Evolutionary conservation across 495 filamentous ascomycete genomes (phyloP), one percentile per base, ranked within the genome.

Genomic region (Diplogelasinospora grovesii): DNA sequence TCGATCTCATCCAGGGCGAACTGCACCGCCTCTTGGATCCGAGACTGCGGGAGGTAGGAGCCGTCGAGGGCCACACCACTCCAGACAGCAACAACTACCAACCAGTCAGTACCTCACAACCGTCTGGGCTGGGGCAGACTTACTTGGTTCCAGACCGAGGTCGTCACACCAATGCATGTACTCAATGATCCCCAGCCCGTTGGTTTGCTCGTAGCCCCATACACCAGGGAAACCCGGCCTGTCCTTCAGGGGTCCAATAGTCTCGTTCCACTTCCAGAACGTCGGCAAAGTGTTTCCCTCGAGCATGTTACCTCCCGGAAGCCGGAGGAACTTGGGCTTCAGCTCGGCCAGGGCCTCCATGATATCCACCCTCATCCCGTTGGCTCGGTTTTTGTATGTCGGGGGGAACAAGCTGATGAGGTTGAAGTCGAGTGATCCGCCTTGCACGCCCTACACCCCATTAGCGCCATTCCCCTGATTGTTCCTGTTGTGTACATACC

Each of bases 111-210:
- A 13, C 4, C n/a, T n/a, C n/a, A n/a, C n/a, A n/a, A n/a, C n/a
- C n/a, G 5, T 1, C 15, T 27, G 23, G 18, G 19, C n/a, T n/a
- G n/a, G n/a, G n/a, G n/a, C n/a, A n/a, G 20, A 34, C 60, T 48
- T 27, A 65, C 62, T 56, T 1, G 77, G 66, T 22, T 73, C 71
- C 50, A 81, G 65, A 14, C 63, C 61, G 55, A 82, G 68, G 42
- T 85, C 80, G 46, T 82, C 74, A 24, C 71, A 74, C 74, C 79
- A 84, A 52, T 78, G 62, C 27, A 85, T 66, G 53, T 82, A 85
- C 49, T 84, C 82, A 24, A 76, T 33, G 13, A 74, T 60, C 11
- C 81, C 82, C 6, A 85, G 54, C 1, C 79, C 81, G 40, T 82
- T 71, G 5, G 74, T 79, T 26, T 79, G 73, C 16, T 73, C 61